These are phyloP conservation scores for Cladosporium sp. DNA, from an alignment of 2,329 filamentous ascomycete genomes.

Conservation along the genomic window DNA sequence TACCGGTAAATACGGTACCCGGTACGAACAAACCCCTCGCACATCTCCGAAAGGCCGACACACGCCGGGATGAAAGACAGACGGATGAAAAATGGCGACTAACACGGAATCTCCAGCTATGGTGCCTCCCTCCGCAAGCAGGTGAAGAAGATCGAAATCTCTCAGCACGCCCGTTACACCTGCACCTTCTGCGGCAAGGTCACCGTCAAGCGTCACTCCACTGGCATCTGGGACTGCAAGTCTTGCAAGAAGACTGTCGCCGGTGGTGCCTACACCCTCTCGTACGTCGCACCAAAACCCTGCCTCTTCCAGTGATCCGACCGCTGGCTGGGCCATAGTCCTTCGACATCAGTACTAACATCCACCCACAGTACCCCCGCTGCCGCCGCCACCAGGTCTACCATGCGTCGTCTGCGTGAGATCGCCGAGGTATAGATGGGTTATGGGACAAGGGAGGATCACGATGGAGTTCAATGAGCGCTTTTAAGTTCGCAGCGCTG, in stretches of 20 bases:
- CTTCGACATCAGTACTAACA: slow-evolving; percentile 13
- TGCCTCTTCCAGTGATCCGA: slow-evolving; percentile 68
- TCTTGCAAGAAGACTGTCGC: slow-evolving; percentile 92
- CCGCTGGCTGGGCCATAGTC: slow-evolving; percentile 49
- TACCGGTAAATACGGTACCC: slow-evolving; percentile 97
- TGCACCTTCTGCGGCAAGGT: slow-evolving; percentile 99
- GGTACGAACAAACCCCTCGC: slow-evolving; percentile 54
- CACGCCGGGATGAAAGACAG: neutral
- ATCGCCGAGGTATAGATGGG: slow-evolving; percentile 80
- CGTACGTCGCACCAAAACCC: slow-evolving; percentile 64
- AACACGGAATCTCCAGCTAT: slow-evolving; percentile 57
- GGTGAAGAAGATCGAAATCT: slow-evolving; percentile 99
- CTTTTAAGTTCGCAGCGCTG: slow-evolving; percentile 17
- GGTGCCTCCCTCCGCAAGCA: slow-evolving; percentile 99
- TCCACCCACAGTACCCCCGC: slow-evolving; percentile 71
- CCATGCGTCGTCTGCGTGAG: slow-evolving; percentile 94
- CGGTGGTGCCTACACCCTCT: slow-evolving; percentile 90
- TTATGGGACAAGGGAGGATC: slow-evolving; percentile 12
- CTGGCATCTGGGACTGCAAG: slow-evolving; percentile 97
- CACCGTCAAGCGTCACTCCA: slow-evolving; percentile 68
- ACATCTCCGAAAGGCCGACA: slow-evolving; percentile 1
- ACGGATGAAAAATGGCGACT: neutral
- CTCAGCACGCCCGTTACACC: slow-evolving; percentile 94
- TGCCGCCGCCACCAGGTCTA: slow-evolving; percentile 90
- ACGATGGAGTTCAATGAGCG: slow-evolving; percentile 16